These are phyloP conservation scores for Ploettnerulaceae sp. DNA, from an alignment of 2,329 filamentous ascomycete genomes.

Conservation along the genomic window DNA sequence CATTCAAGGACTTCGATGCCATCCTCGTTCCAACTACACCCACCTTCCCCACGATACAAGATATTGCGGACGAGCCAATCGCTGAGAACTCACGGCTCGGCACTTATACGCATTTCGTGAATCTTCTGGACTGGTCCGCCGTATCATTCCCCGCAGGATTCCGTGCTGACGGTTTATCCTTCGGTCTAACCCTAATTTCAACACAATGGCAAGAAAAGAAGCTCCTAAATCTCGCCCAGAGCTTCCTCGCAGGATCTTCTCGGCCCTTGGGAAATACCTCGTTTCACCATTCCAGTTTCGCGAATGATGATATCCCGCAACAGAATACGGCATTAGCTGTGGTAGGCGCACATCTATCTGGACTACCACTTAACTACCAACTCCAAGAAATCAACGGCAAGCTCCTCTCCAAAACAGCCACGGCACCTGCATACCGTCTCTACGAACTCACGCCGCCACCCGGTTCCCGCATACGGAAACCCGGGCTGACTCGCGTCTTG, in stretches of 20 bases:
- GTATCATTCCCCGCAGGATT: constrained; percentile 26
- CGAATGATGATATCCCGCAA: not conserved
- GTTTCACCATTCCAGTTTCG: not conserved
- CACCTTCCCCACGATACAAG: constrained; percentile 45
- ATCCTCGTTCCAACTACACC: constrained; percentile 54
- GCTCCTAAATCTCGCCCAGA: not conserved
- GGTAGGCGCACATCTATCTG: constrained; percentile 7
- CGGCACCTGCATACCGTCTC: constrained; percentile 2
- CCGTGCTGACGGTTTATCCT: constrained; percentile 1
- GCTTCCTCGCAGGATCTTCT: not conserved
- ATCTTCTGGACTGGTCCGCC: constrained; percentile 54
- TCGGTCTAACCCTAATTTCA: constrained; percentile 6
- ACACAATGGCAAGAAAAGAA: constrained; percentile 9
- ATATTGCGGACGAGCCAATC: constrained; percentile 48
- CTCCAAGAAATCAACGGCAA: not conserved
- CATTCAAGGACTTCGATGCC: constrained; percentile 42
- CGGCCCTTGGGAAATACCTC: not conserved
- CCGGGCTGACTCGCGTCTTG: not conserved
- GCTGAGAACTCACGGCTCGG: constrained; percentile 49
- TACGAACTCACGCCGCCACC: constrained; percentile 3
- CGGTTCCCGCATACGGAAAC: not conserved
- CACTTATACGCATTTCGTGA: constrained; percentile 56
- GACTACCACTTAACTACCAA: constrained; percentile 6
- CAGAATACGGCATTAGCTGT: constrained; percentile 1
- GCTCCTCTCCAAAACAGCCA: not conserved